phyloP scores from a whole-genome alignment of 2,329 filamentous ascomycete genomes.

The Phyllosticta citrichinensis region DNA sequence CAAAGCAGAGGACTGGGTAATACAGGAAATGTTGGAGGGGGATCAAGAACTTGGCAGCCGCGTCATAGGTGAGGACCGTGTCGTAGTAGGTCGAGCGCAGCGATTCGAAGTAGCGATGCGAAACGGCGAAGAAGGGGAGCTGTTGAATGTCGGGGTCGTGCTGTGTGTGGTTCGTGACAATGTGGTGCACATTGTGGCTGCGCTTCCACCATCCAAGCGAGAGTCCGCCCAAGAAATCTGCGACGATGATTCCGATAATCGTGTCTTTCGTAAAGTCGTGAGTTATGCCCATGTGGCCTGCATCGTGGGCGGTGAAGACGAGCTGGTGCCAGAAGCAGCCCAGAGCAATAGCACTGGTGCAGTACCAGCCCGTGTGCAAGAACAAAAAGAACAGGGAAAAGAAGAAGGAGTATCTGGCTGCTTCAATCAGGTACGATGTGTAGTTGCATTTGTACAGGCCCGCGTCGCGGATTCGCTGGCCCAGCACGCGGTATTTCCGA shows the following conservation, averaged over 20 bases:
- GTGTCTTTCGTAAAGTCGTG: constrained; percentile 78
- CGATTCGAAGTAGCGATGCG: constrained; percentile 53
- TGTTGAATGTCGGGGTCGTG: constrained; percentile 90
- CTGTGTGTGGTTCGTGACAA: constrained; percentile 89
- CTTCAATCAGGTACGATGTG: constrained; percentile 65
- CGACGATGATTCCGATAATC: constrained; percentile 79
- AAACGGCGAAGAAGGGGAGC: constrained; percentile 59
- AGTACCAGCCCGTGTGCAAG: constrained; percentile 34
- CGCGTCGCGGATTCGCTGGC: constrained; percentile 60
- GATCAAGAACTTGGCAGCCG: constrained; percentile 48
- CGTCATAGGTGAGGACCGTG: constrained; percentile 54
- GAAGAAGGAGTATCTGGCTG: constrained; percentile 59
- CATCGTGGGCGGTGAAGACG: constrained; percentile 88
- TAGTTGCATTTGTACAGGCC: constrained; percentile 82
- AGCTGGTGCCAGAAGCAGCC: constrained; percentile 90
- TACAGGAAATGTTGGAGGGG: constrained; percentile 57
- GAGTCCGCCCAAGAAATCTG: constrained; percentile 79
- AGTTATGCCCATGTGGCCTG: constrained; percentile 95
- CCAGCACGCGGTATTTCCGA: constrained; percentile 68
- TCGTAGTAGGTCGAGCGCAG: constrained; percentile 58
- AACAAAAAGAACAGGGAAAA: constrained; percentile 49
- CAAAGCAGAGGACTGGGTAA: constrained; percentile 57
- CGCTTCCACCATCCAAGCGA: constrained; percentile 96
- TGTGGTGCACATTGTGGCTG: constrained; percentile 93
- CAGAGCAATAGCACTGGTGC: constrained; percentile 61